phyloP scores from a whole-genome alignment of 345 rosid genomes.

The Fremontodendron californicum region DNA sequence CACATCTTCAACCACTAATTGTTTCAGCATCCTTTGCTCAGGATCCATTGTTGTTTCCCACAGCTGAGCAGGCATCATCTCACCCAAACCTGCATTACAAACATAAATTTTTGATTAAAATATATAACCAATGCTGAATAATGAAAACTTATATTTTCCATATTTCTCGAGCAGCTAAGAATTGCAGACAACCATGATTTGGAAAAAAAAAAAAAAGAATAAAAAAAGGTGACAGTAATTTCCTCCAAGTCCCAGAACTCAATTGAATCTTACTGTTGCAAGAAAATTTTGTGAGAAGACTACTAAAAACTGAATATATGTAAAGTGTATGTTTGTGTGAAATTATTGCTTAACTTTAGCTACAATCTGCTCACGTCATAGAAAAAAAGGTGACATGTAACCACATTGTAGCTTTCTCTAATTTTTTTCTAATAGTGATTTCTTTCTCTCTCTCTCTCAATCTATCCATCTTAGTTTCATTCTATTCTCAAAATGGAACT shows the following conservation, averaged over 20 bases:
- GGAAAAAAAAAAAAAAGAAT: no score
- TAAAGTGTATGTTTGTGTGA: not conserved
- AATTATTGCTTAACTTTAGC: not conserved
- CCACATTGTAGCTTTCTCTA: not conserved
- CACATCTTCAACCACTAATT: slow-evolving; percentile 72
- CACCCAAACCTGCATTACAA: slow-evolving; percentile 73
- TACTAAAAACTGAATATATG: not conserved
- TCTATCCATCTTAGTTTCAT: no score
- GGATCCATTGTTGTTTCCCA: slow-evolving; percentile 99
- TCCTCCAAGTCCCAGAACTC: not conserved
- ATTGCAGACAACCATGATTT: not conserved
- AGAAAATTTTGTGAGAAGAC: not conserved
- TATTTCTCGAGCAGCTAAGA: not conserved
- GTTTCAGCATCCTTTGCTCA: slow-evolving; percentile 73
- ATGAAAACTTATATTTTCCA: not conserved
- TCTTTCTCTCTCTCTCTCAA: not conserved
- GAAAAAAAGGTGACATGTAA: not conserved
- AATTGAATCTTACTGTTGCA: not conserved
- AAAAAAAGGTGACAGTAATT: not conserved
- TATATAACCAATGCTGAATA: not conserved
- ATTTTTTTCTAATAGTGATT: not conserved
- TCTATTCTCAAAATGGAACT: not conserved
- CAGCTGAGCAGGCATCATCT: slow-evolving; percentile 96
- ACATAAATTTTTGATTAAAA: not conserved
- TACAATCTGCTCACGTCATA: not conserved